Percentiles rank a stretch among this genome's conserved stretches.
phyloP scores from a whole-genome alignment of 768 basidiomycete species.

The Nidularia sp. region DNA sequence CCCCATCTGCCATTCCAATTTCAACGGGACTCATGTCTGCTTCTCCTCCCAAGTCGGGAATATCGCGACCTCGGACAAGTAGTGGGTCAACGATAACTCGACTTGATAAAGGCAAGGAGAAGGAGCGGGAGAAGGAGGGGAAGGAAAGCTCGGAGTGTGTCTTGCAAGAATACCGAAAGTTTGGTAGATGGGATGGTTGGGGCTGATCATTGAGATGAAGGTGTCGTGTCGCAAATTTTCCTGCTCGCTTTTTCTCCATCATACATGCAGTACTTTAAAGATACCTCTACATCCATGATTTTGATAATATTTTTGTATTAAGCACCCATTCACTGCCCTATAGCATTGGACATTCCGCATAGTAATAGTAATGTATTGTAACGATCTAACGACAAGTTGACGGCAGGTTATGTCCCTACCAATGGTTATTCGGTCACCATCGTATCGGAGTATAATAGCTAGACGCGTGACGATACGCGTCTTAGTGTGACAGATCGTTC shows the following conservation, averaged over 20 bases:
- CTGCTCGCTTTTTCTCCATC: conserved; percentile 1
- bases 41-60: conserved; percentile 41
- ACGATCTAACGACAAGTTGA: too few species aligned
- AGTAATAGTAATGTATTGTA: too few species aligned
- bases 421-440: too few species aligned
- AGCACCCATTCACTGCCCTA: too few species aligned
- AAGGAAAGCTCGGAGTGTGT: conserved; percentile 64
- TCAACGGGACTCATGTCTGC: conserved; percentile 14
- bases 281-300: not conserved
- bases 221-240: conserved; percentile 2
- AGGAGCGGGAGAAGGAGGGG: conserved; percentile 50
- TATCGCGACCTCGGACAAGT: conserved; percentile 39
- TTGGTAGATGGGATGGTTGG: conserved; percentile 92
- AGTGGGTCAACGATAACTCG: conserved; percentile 46
- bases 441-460: too few species aligned
- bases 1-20: conserved; percentile 8
- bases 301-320: not conserved
- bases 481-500: conserved; percentile 7
- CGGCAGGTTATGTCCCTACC: too few species aligned
- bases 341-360: too few species aligned
- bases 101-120: conserved; percentile 58
- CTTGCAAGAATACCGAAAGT: conserved; percentile 74
- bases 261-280: conserved; percentile 1
- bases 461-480: conserved; percentile 9
- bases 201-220: conserved; percentile 23